These are phyloP conservation scores for Pythium chondricola DNA, from an alignment of 352 stramenopile genomes.

Conservation along the genomic window DNA sequence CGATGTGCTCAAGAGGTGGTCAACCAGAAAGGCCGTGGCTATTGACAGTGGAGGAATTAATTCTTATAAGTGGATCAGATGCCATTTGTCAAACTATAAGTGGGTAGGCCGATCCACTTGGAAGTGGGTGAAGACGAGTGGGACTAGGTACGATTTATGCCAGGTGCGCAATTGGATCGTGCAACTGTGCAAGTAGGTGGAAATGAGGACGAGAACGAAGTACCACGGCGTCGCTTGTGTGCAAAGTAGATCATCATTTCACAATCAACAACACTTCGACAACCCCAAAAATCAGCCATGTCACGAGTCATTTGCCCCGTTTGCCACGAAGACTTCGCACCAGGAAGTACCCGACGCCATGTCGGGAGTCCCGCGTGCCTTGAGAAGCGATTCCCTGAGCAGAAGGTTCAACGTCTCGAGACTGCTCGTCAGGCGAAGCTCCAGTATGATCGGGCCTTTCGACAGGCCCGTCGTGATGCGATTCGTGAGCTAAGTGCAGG, in stretches of 20 bases:
- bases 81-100: neutral
- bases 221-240: no score
- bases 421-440: neutral
- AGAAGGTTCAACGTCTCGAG: neutral
- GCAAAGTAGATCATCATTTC: neutral
- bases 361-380: neutral
- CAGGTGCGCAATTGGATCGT: neutral
- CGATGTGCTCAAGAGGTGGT: no score
- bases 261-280: no score
- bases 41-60: constrained; percentile 1
- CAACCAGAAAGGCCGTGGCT: no score
- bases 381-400: neutral
- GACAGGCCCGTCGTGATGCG: neutral
- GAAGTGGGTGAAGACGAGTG: neutral
- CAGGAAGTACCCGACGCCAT: neutral
- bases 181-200: constrained; percentile 1
- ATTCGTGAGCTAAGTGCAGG: neutral
- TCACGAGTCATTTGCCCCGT: neutral
- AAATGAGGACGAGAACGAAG: neutral
- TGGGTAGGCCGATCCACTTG: constrained; percentile 2
- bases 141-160: neutral
- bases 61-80: neutral
- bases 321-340: neutral
- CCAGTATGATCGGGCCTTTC: neutral
- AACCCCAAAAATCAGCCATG: neutral